Conservation (phyloP, 192 early-diverging fungal species). For the Mycoemilia scoparia region DNA sequence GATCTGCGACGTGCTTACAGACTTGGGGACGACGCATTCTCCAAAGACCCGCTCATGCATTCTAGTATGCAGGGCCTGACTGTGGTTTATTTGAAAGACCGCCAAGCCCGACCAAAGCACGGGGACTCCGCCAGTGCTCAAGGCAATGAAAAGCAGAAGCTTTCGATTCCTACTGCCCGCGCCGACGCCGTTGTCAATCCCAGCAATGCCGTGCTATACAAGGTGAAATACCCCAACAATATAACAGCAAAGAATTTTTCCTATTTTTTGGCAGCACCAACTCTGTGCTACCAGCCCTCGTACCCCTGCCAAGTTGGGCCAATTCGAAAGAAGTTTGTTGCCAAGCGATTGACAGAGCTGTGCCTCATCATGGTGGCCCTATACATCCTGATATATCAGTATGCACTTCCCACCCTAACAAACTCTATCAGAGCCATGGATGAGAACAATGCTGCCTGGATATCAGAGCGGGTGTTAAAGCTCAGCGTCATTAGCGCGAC, state of each 20-base stretch:
- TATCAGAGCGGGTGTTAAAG: constrained; percentile 76
- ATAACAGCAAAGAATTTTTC: constrained; percentile 36
- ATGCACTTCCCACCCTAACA: constrained; percentile 58
- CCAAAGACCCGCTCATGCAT: constrained; percentile 15
- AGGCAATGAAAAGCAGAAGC: no score
- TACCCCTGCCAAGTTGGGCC: constrained; percentile 45
- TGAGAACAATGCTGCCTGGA: constrained; percentile 36
- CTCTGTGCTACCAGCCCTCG: constrained; percentile 71
- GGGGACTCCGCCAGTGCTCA: no score
- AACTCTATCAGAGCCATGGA: constrained; percentile 60
- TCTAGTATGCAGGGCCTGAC: constrained; percentile 10
- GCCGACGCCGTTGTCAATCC: not conserved
- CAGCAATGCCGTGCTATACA: constrained; percentile 10
- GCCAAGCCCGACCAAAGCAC: no score
- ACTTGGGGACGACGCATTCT: constrained; percentile 20
- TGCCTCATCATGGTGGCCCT: constrained; percentile 45
- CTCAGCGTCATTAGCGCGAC: constrained; percentile 53
- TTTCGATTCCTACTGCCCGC: no score
- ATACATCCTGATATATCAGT: constrained; percentile 64
- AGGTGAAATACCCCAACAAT: constrained; percentile 52
- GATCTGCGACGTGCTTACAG: constrained; percentile 45
- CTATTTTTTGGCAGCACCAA: constrained; percentile 69
- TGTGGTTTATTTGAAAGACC: constrained; percentile 2
- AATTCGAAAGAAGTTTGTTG: constrained; percentile 54
- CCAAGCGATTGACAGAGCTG: constrained; percentile 64